These are phyloP conservation scores for Tetrahymena elliotti DNA, from an alignment of 73 alveolate species.

Conservation along the genomic window DNA sequence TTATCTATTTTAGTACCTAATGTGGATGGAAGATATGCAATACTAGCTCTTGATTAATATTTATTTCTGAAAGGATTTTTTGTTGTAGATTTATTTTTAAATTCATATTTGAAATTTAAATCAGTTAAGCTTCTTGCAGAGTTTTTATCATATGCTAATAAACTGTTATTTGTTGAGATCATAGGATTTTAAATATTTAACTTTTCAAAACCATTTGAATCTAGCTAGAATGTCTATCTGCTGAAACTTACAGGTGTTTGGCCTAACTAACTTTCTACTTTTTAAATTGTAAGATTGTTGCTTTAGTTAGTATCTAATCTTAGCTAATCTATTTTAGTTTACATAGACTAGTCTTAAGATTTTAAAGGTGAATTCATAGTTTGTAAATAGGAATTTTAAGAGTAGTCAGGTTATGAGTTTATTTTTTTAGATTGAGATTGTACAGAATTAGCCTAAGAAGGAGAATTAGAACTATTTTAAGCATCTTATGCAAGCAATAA, in stretches of 20 bases:
- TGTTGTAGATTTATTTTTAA: background rate
- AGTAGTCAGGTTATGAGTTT: background rate
- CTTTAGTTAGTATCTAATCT: background rate
- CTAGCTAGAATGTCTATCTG: background rate
- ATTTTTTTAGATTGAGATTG: background rate
- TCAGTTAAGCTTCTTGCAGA: background rate
- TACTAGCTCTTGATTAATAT: background rate
- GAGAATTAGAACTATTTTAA: background rate
- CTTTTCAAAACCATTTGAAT: background rate
- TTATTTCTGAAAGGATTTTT: background rate
- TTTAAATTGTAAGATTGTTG: background rate
- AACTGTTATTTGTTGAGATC: background rate
- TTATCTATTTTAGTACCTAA: background rate
- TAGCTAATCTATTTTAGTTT: background rate
- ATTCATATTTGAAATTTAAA: background rate
- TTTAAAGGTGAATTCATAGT: background rate
- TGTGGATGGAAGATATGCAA: background rate
- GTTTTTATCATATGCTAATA: background rate
- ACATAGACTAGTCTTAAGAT: background rate
- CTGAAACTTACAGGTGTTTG: background rate
- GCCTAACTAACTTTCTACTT: background rate
- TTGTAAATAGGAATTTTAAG: background rate
- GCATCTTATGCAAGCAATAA: background rate
- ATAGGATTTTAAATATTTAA: background rate
- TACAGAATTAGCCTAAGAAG: background rate